Percentiles rank a stretch among this genome's conserved stretches.
Conservation (phyloP, 1,284 basidiomycete genomes). For the Lentinula novae-zelandiae region DNA sequence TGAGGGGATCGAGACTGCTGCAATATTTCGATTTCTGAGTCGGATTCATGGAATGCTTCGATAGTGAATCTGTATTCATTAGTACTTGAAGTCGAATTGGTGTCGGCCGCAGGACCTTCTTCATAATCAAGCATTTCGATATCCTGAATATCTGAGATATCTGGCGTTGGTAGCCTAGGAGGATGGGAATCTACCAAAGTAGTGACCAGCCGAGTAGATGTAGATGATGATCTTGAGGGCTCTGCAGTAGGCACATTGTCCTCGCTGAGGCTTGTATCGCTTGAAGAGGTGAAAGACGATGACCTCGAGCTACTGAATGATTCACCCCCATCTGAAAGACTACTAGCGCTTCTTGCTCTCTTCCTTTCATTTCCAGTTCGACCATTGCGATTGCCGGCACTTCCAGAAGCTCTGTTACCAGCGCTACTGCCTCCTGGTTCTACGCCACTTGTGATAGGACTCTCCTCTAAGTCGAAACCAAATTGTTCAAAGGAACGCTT, state of each 20-base stretch:
- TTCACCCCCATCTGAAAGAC: slow-evolving; percentile 27
- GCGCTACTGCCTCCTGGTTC: slow-evolving; percentile 20
- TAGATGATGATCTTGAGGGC: slow-evolving; percentile 18
- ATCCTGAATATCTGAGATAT: slow-evolving; percentile 40
- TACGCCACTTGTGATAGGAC: slow-evolving; percentile 27
- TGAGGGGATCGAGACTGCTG: slow-evolving; percentile 30
- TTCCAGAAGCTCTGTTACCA: slow-evolving; percentile 22
- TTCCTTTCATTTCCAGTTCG: slow-evolving; percentile 35
- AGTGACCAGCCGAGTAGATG: slow-evolving; percentile 17
- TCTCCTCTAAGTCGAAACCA: slow-evolving; percentile 44
- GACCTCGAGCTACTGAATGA: slow-evolving; percentile 26
- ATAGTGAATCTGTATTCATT: slow-evolving; percentile 43
- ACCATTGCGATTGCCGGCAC: slow-evolving; percentile 21
- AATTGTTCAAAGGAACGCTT: slow-evolving; percentile 56
- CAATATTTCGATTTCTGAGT: slow-evolving; percentile 44
- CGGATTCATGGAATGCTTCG: slow-evolving; percentile 50
- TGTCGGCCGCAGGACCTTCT: slow-evolving; percentile 12
- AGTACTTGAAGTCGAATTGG: slow-evolving; percentile 15
- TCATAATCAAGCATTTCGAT: slow-evolving; percentile 44
- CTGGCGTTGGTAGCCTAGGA: slow-evolving; percentile 37
- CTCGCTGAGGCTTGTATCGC: slow-evolving; percentile 10
- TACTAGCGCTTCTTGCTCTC: slow-evolving; percentile 41
- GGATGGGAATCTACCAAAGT: slow-evolving; percentile 19
- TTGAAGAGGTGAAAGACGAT: slow-evolving; percentile 25
- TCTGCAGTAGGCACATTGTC: slow-evolving; percentile 7